Base-by-base conservation (phyloP, 2,329 filamentous ascomycete species). In the Colletotrichum scovillei region DNA sequence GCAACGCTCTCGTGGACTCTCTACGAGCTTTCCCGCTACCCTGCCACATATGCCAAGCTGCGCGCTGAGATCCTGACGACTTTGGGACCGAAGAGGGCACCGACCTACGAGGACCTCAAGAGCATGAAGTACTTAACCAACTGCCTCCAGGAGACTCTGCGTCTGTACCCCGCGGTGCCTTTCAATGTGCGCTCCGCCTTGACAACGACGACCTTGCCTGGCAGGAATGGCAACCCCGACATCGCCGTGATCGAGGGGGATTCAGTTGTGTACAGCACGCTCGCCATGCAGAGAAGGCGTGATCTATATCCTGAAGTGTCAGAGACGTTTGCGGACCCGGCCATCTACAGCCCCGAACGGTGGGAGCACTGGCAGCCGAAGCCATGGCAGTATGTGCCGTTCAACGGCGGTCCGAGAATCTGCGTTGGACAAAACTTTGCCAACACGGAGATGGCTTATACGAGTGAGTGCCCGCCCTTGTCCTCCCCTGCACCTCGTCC, bases 41-140 rank as follows among this genome's bases (percentile, higher is more conserved):
- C 80, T 1, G 75, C 75, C 0, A 79, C 86, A 49, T 88, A 83
- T 75, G 74, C 78, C 11, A 86, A 84, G 68, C 80, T 90, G 30
- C 83, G 86, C 8, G 72, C 78, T 19, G 80, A 82, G 46, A 76
- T 88, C 9, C 56, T 88, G 30, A 76, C 79, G 1, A 76, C 81
- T 0, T 87, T 95, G 16, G 93, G 92, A 6, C 65, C 69, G 11
- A 73, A 26, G 26, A 66, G 67, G 58, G 46, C 65, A 4, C 74
- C 74, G 6, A 80, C 81, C 0, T 82, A 81, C 60, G 55, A 69
- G 4, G 59, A 77, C 16, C 78, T 80, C 8, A 77, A 75, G 30
- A 77, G 78, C 38, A 97, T 98, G 95, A 92, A 93, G 78, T 98
- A 96, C 80, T 88, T 97, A 69, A 86, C 90, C 80, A 86, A 92